Percentiles rank a stretch among this genome's conserved stretches.
Conservation (phyloP, 73 alveolate species). For the Blepharisma stoltei region DNA sequence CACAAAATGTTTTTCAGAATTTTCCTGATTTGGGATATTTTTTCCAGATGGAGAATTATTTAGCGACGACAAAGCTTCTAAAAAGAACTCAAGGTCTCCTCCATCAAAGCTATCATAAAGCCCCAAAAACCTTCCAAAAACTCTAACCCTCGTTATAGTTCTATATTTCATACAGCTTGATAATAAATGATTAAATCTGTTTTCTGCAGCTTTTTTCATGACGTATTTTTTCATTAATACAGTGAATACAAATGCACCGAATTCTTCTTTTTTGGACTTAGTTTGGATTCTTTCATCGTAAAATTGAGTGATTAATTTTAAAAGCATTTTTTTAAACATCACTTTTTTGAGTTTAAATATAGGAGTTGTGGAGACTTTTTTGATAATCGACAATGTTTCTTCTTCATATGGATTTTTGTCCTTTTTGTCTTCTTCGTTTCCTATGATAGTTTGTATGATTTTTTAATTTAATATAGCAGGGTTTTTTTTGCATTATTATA, state of each 20-base stretch:
- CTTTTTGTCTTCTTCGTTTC: slow-evolving; percentile 15
- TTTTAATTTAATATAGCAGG: no score
- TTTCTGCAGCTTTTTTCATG: slow-evolving; percentile 25
- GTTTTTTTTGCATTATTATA: no score
- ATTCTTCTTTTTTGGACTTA: not conserved
- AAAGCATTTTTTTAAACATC: slow-evolving; percentile 28
- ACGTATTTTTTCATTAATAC: slow-evolving; percentile 7
- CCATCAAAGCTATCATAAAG: slow-evolving; percentile 1
- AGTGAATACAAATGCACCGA: not conserved
- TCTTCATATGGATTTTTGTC: not conserved
- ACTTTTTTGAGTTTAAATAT: slow-evolving; percentile 3
- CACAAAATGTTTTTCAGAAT: slow-evolving; percentile 10
- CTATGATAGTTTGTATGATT: not conserved
- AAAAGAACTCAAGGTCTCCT: not conserved
- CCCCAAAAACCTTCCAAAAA: slow-evolving; percentile 23
- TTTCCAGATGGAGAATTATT: not conserved
- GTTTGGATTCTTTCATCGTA: not conserved
- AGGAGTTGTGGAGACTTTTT: not conserved
- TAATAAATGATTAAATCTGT: slow-evolving; percentile 11
- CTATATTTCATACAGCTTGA: slow-evolving; percentile 23
- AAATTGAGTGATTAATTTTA: not conserved
- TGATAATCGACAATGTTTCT: not conserved
- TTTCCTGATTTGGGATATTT: not conserved
- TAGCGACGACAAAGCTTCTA: not conserved
- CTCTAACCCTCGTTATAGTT: not conserved